Evolutionary conservation across 345 rosid species (phyloP).

Genomic region (Euphorbia pulcherrima): DNA sequence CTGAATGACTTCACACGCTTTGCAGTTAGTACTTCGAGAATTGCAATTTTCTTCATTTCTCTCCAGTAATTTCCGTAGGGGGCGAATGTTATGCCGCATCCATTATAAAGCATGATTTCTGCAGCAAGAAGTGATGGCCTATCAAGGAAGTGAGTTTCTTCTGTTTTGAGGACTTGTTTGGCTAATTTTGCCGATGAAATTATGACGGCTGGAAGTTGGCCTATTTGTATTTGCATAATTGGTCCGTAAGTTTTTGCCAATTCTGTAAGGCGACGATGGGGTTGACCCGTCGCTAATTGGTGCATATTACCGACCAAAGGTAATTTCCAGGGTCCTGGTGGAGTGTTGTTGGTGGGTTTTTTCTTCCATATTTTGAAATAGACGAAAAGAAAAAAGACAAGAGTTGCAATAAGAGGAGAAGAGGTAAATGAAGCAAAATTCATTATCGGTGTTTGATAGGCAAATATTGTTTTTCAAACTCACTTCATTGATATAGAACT

Average conservation of each 20-base stretch:
- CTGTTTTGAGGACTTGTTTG: constrained; percentile 3
- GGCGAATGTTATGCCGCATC: background rate
- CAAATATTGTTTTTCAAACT: too few species aligned
- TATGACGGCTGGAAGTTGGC: background rate
- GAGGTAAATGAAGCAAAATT: too few species aligned
- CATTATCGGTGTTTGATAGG: background rate
- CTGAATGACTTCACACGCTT: constrained; percentile 6
- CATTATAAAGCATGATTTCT: background rate
- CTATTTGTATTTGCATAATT: background rate
- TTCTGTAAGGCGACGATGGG: background rate
- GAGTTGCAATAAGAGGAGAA: background rate
- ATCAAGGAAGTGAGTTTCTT: background rate
- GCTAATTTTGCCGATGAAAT: background rate
- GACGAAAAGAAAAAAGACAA: background rate
- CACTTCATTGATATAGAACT: too few species aligned
- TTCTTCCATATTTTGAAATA: background rate
- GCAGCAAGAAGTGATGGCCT: background rate
- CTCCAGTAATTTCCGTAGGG: constrained; percentile 4
- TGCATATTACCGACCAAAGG: background rate
- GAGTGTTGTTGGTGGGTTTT: background rate
- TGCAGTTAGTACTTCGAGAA: background rate
- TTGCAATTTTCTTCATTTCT: background rate
- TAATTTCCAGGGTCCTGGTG: constrained; percentile 5
- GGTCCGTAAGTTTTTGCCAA: background rate
- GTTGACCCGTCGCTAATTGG: background rate